Base-by-base conservation (phyloP, 768 basidiomycete species). In the Boletus tomentosulus region DNA sequence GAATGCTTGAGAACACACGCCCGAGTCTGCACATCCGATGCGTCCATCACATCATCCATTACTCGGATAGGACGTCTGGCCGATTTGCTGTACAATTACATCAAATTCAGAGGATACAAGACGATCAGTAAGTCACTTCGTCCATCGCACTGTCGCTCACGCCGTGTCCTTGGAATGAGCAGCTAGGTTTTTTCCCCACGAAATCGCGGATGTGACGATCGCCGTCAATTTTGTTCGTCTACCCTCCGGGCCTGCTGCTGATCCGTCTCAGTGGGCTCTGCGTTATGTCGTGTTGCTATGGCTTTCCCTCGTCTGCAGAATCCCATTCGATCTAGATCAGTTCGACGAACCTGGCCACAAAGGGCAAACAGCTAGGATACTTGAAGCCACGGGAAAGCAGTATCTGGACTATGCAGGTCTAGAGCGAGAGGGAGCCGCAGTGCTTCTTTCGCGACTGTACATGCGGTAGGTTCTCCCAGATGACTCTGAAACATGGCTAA, bases 111-210 rank as follows among this genome's bases (percentile, higher is more conserved):
- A 49, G 94, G 96, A 35, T 84, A 87, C 70, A 98, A 98, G 74
- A 86, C 86, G 1, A 88, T 96, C 73, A 84, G 96, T 96, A 62
- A 75, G 86, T 79, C 22, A 35, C 56, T 49, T 46, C 59, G 47
- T 58, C 48, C 43, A 24, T 45, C 47, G 7, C 27, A 10, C 19
- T 38, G 24, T 25, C 16, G 45, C 39, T 39, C 28, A n/a, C 54
- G 45, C 49, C 33, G 25, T 57, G 54, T 61, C 57, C 53, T 66
- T n/a, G 63, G 51, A 46, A 56, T 58, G 45, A 50, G 19, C 65
- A 99, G 96, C 88, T 57, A 85, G 91, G 57, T 94, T 89, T 70
- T 97, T 99, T 66, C 96, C 96, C 39, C 96, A 98, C 65, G 87
- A 92, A 64, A 79, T 97, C 34, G 76, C 82, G 1, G 92, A 96